Percentiles rank a stretch among this genome's conserved stretches.
Conservation (phyloP, 176 grass and related monocot genomes). For the Eleusine coracana region DNA sequence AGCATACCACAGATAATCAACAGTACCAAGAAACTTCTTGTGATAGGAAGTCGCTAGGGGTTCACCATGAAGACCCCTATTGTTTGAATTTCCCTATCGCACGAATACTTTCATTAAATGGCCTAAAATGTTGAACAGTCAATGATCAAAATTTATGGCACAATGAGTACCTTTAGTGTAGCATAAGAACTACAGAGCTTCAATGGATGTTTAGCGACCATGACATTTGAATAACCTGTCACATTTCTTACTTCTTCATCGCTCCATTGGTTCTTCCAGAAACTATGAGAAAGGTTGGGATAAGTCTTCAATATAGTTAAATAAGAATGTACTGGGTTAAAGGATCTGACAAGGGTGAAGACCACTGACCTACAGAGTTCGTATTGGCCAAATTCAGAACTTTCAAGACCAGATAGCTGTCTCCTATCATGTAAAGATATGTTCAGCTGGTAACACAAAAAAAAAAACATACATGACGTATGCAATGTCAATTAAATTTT, state of each 20-base stretch:
- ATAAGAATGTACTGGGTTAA: conserved; percentile 3
- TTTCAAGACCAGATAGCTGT: conserved; percentile 59
- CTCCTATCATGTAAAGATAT: conserved; percentile 78
- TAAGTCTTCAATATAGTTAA: conserved; percentile 15
- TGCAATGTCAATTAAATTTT: conserved; percentile 43
- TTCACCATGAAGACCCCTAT: conserved; percentile 74
- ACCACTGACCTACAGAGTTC: conserved; percentile 47
- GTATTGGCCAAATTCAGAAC: conserved; percentile 34
- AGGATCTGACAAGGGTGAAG: conserved; percentile 21
- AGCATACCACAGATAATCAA: conserved; percentile 90
- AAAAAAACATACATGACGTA: conserved; percentile 30
- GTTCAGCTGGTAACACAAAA: conserved; percentile 63
- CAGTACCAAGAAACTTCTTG: conserved; percentile 85
- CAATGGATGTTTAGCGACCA: conserved; percentile 68
- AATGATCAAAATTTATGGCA: conserved; percentile 6
- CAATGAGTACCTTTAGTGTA: conserved; percentile 60
- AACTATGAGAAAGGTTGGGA: conserved; percentile 37
- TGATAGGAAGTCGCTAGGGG: conserved; percentile 81
- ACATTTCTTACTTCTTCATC: conserved; percentile 67
- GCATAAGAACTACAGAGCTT: conserved; percentile 77
- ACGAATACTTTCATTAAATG: conserved; percentile 25
- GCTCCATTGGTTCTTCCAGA: conserved; percentile 56
- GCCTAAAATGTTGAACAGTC: background rate
- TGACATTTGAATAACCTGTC: conserved; percentile 56
- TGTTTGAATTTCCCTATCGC: conserved; percentile 62